These are phyloP conservation scores for Clitoria ternatea DNA, from an alignment of 306 rosid genomes.

Conservation along the genomic window DNA sequence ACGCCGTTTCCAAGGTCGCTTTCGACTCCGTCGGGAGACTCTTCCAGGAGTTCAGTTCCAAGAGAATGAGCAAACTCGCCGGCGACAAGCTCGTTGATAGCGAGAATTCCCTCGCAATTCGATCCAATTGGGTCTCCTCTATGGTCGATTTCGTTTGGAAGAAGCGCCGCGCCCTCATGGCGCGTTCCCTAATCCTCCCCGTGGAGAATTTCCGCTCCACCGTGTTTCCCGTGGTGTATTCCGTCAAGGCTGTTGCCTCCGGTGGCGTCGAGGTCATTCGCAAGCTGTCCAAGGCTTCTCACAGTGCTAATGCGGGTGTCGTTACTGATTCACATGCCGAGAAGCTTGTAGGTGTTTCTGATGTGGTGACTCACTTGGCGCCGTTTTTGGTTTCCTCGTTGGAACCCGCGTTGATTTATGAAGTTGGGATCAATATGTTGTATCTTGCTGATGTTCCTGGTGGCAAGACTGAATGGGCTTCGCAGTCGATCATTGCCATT, in stretches of 20 bases:
- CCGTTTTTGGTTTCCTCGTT: conserved; percentile 87
- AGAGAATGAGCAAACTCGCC: conserved; percentile 88
- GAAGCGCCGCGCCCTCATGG: conserved; percentile 87
- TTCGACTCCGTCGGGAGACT: conserved; percentile 91
- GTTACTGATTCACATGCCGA: conserved; percentile 72
- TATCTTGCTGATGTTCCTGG: conserved; percentile 99
- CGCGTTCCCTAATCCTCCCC: conserved; percentile 80
- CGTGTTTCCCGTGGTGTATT: conserved; percentile 81
- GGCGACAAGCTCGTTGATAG: conserved; percentile 92
- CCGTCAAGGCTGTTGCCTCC: conserved; percentile 89
- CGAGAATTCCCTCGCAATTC: conserved; percentile 88
- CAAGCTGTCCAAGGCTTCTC: conserved; percentile 70
- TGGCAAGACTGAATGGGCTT: conserved; percentile 99
- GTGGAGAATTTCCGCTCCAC: conserved; percentile 87
- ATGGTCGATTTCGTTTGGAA: conserved; percentile 97
- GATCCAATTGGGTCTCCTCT: conserved; percentile 93
- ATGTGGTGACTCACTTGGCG: conserved; percentile 84
- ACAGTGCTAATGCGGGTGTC: conserved; percentile 12
- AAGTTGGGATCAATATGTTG: conserved; percentile 92
- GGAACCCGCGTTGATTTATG: conserved; percentile 93
- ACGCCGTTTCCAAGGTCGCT: conserved; percentile 84
- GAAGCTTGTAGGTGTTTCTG: conserved; percentile 85
- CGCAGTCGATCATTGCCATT: conserved; percentile 85
- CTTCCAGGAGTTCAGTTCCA: conserved; percentile 88
- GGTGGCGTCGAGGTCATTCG: conserved; percentile 79